These are phyloP conservation scores for Populus pruinosa DNA, from an alignment of 345 rosid genomes.

Conservation along the genomic window DNA sequence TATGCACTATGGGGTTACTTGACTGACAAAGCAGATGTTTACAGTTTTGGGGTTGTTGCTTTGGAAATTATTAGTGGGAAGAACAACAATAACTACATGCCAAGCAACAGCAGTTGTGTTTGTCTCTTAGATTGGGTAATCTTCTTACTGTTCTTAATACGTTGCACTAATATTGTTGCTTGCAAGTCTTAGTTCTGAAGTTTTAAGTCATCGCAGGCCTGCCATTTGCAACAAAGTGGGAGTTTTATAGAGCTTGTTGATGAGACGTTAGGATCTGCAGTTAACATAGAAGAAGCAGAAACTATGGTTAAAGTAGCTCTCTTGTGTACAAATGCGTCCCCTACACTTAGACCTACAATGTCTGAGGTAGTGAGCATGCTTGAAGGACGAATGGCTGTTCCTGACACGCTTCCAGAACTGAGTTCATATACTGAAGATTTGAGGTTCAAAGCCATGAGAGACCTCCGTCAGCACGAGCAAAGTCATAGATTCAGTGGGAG, in stretches of 20 bases:
- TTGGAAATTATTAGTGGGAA: slow-evolving; percentile 27
- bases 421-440: slow-evolving; percentile 16
- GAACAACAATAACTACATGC: slow-evolving; percentile 16
- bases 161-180: not conserved
- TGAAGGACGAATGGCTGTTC: slow-evolving; percentile 15
- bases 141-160: not conserved
- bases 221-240: slow-evolving; percentile 20
- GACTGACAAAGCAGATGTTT: slow-evolving; percentile 31
- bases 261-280: slow-evolving; percentile 4
- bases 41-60: slow-evolving; percentile 31
- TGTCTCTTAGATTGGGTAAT: slow-evolving; percentile 35
- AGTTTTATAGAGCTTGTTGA: slow-evolving; percentile 21
- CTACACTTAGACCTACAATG: slow-evolving; percentile 27
- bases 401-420: slow-evolving; percentile 5
- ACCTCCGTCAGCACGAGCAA: slow-evolving; percentile 29
- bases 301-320: slow-evolving; percentile 22
- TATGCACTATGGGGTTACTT: slow-evolving; percentile 31
- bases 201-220: slow-evolving; percentile 13
- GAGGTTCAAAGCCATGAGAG: slow-evolving; percentile 39
- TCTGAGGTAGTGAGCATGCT: slow-evolving; percentile 30
- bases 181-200: not conserved
- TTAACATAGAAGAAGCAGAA: slow-evolving; percentile 21
- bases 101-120: slow-evolving; percentile 11
- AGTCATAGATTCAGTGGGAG: slow-evolving; percentile 22
- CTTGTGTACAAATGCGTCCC: slow-evolving; percentile 27